A percentile compares a stretch with the other conserved stretches of the same genome.
These are phyloP conservation scores for Taphrina deformans DNA, from an alignment of 1,139 yeast genomes.

Conservation along the genomic window DNA sequence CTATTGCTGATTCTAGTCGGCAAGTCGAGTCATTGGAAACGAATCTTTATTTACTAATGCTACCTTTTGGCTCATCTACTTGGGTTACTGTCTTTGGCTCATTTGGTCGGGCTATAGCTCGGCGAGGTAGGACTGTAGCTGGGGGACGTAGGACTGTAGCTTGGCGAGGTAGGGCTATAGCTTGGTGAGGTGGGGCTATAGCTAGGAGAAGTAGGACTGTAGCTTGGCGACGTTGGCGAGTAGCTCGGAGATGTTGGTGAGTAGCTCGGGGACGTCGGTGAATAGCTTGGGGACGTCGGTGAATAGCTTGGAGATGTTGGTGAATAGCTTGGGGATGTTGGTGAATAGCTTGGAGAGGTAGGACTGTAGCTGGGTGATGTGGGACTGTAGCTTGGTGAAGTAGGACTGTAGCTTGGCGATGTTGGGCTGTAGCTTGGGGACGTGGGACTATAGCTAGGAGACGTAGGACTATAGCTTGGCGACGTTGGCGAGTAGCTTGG, in stretches of 20 bases:
- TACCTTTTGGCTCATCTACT: no score
- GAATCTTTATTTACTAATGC: no score
- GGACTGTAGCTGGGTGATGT: conserved; percentile 59
- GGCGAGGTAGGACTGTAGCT: conserved; percentile 3
- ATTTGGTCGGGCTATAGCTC: background rate
- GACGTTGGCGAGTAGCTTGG: conserved; percentile 23
- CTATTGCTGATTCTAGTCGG: no score
- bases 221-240: background rate
- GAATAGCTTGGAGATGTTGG: conserved; percentile 42
- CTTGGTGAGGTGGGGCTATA: conserved; percentile 14
- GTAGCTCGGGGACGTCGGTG: conserved; percentile 19
- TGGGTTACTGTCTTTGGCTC: no score
- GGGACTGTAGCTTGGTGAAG: conserved; percentile 70
- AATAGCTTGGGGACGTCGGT: conserved; percentile 23
- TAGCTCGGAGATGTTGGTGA: background rate
- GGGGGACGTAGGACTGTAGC: conserved; percentile 17
- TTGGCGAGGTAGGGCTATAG: conserved; percentile 14
- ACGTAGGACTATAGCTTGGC: conserved; percentile 26
- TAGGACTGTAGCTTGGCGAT: conserved; percentile 58
- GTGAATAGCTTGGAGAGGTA: conserved; percentile 17
- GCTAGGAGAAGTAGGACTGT: conserved; percentile 9
- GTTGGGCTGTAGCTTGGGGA: conserved; percentile 64
- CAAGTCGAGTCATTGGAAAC: no score
- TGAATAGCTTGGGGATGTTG: conserved; percentile 59
- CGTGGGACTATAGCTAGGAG: conserved; percentile 55